These are phyloP conservation scores for Xylariaceae sp. DNA, from an alignment of 2,329 filamentous ascomycete species.

Conservation along the genomic window DNA sequence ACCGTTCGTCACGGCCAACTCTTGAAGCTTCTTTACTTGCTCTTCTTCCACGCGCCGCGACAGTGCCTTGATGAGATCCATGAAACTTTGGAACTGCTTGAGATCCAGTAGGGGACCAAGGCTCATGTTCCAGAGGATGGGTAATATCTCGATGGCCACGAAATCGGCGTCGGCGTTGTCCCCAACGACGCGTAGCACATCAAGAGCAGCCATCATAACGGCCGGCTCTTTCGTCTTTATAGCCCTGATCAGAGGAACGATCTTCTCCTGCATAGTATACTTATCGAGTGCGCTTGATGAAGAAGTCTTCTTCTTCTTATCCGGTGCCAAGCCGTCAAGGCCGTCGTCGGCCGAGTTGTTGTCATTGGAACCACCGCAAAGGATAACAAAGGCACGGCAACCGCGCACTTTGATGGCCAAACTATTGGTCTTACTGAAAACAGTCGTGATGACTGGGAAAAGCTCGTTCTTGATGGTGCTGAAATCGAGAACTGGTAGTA, in stretches of 20 bases:
- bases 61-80: conserved; percentile 77
- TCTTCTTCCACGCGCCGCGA: conserved; percentile 81
- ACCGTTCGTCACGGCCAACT: conserved; percentile 59
- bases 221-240: conserved; percentile 98
- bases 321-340: conserved; percentile 62
- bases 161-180: conserved; percentile 81
- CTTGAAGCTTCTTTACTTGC: conserved; percentile 81
- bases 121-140: conserved; percentile 86
- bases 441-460: conserved; percentile 83
- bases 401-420: conserved; percentile 92
- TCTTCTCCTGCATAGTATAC: conserved; percentile 97
- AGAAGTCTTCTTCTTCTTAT: conserved; percentile 54
- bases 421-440: conserved; percentile 90
- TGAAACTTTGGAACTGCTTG: conserved; percentile 82
- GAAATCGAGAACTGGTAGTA: conserved; percentile 89
- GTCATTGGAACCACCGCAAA: conserved; percentile 71
- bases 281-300: conserved; percentile 85
- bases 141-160: conserved; percentile 83
- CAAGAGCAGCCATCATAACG: conserved; percentile 90
- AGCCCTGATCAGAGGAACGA: conserved; percentile 79
- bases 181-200: conserved; percentile 79
- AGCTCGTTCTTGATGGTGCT: conserved; percentile 95
- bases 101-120: conserved; percentile 84
- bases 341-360: conserved; percentile 57
- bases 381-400: conserved; percentile 79